Base-by-base conservation (phyloP, 1,139 yeast species). In the Taphrina sp. region DNA sequence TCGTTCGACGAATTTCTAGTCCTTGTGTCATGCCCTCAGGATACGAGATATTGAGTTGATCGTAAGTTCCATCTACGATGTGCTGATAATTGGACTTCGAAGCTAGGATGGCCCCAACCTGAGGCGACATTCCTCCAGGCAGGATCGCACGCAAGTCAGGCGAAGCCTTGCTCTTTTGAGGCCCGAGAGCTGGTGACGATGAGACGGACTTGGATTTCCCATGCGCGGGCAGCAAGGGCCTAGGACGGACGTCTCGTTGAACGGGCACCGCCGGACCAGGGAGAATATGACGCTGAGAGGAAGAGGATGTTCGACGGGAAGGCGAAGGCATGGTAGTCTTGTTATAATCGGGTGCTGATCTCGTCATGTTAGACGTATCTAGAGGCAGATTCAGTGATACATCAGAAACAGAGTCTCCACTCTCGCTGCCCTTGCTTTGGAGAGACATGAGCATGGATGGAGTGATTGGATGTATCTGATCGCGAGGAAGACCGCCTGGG, bases 1-100 rank as follows among this genome's bases (percentile, higher is more conserved):
- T 82, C 3, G 92, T 85, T 52, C 74, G 68, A 61, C 73, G 73
- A 22, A 72, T 68, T 16, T 74, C 70, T 57, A 73, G 61, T 39
- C 72, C 74, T 5, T 69, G 68, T 22, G 71, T 65, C 49, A 73
- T 63, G 16, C 70, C 70, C 52, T 70, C 74, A 1, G 76, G 75
- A 51, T 72, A 70, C 28, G 69, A 61, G 28, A 73, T 64, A 1
- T 75, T 76, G 17, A 73, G 66, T 52, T 70, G 73, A 53, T 63
- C 66, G 63, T 73, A 75, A 23, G 69, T 71, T 35, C 76, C 76
- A 55, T 73, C 76, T n/a, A 73, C 65, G 33, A 73, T 71, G 61
- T 71, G 70, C 60, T 73, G 76, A 60, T 73, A 72, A 60, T 73
- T 73, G 31, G 75, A 71, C 61, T 72, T 71, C 19, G 72, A 63